Base-by-base conservation (phyloP, 1,284 basidiomycete species). In the Puccinia horiana region DNA sequence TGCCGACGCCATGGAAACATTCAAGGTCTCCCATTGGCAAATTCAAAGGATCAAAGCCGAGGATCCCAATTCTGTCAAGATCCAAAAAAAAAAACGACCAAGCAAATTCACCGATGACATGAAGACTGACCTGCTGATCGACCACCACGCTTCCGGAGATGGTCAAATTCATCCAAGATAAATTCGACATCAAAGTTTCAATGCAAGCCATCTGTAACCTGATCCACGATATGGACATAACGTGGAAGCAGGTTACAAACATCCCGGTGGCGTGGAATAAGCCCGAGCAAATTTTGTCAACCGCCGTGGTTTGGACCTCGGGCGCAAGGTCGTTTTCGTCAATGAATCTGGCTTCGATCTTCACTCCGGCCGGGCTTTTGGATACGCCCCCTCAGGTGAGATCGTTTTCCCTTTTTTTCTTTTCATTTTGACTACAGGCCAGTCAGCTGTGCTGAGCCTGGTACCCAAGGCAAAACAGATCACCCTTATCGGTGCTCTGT, bases 161-260 rank as follows among this genome's bases (percentile, higher is more conserved):
- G 44, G 20, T 44, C 16, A 52, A n/a, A 4, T 72, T 72, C 44
- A 26, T 72, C 29, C 18, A 49, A 26, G 69, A 72, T 0, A n/a
- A 52, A 26, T 72, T 72, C 29, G n/a, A 49, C 8, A 12, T 44
- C 37, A 72, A 49, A 1, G 44, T 72, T 6, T 72, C n/a, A 4
- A 52, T 44, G 5, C 69, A 72, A n/a, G 69, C 69, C 1, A 40
- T 72, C 42, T 49, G 69, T 72, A 72, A 72, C 69, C 69, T 72
- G 44, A 44, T 72, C 69, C 69, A 72, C 42, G 44, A 72, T 72
- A 72, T 72, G 69, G 44, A 72, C 20, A 72, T 72, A 72, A 49
- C 69, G n/a, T 67, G 65, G 65, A 67, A 67, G 23, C 65, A 67
- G 65, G 65, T 67, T 67, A 67, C 37, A 1, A 67, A 72, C 29